phyloP scores from a whole-genome alignment of 2,329 filamentous ascomycete genomes.

The Aspergillus ustus region DNA sequence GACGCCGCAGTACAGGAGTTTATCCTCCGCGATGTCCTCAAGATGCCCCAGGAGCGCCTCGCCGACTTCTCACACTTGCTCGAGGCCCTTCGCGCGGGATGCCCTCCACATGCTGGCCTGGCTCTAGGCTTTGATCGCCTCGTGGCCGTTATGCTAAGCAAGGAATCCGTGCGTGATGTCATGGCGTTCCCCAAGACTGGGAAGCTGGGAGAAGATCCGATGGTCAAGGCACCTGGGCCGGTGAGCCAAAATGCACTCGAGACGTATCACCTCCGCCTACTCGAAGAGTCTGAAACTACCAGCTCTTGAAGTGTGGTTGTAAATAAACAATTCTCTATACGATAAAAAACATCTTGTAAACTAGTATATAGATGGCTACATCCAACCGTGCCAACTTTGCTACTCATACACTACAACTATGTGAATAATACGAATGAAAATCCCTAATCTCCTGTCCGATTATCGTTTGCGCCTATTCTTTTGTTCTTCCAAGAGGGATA shows the following conservation, averaged over 20 bases:
- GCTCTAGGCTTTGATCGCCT: constrained; percentile 91
- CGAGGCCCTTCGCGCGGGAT: constrained; percentile 79
- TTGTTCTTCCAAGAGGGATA: no score
- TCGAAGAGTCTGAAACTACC: constrained; percentile 18
- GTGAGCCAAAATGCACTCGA: constrained; percentile 65
- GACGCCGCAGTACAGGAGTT: constrained; percentile 80
- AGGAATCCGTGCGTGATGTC: constrained; percentile 82
- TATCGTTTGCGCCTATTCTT: no score
- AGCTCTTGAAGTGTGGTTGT: not conserved
- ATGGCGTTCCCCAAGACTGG: constrained; percentile 97
- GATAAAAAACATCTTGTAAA: not conserved
- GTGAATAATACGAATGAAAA: no score
- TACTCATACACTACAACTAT: no score
- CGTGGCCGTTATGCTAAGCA: constrained; percentile 76
- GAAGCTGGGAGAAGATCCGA: constrained; percentile 81
- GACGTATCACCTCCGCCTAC: constrained; percentile 61
- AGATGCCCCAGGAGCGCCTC: constrained; percentile 74
- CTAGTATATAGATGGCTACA: not conserved
- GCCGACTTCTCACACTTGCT: constrained; percentile 84
- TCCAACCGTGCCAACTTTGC: no score
- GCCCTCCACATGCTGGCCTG: constrained; percentile 92
- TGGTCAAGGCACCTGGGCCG: constrained; percentile 76
- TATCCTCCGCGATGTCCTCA: constrained; percentile 80
- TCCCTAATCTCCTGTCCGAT: no score
- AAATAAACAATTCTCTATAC: not conserved